phyloP scores from a whole-genome alignment of 1,284 basidiomycete species.

The Tylopilus orsonianus region DNA sequence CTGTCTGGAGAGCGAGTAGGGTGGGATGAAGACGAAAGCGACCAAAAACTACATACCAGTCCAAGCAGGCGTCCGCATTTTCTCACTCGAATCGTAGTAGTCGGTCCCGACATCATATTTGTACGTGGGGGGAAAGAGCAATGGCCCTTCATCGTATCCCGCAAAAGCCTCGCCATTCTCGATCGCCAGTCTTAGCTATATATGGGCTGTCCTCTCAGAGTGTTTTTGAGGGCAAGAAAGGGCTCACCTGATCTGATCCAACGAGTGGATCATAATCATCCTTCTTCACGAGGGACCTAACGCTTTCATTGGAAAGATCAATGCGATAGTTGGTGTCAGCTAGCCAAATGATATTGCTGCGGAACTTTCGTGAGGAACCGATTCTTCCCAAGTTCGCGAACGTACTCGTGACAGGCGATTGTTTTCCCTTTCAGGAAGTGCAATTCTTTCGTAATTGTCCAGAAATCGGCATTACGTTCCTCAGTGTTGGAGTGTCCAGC shows the following conservation, averaged over 20 bases:
- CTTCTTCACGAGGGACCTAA: slow-evolving; percentile 59
- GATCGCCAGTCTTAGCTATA: slow-evolving; percentile 71
- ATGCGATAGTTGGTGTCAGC: slow-evolving; percentile 97
- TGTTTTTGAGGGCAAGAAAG: not conserved
- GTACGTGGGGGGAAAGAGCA: slow-evolving; percentile 89
- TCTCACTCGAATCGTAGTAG: slow-evolving; percentile 93
- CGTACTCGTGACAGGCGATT: slow-evolving; percentile 88
- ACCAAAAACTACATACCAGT: slow-evolving; percentile 61
- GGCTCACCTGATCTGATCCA: slow-evolving; percentile 80
- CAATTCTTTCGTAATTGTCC: slow-evolving; percentile 81
- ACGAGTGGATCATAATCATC: slow-evolving; percentile 76
- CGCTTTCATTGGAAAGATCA: slow-evolving; percentile 80
- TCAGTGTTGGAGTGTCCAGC: slow-evolving; percentile 89
- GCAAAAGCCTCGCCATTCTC: slow-evolving; percentile 71
- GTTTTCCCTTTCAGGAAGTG: slow-evolving; percentile 89
- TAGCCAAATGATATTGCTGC: slow-evolving; percentile 87
- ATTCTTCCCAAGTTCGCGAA: slow-evolving; percentile 1
- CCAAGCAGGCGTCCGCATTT: slow-evolving; percentile 96
- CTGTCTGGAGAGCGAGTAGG: slow-evolving; percentile 58
- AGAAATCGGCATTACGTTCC: slow-evolving; percentile 92
- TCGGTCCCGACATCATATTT: slow-evolving; percentile 84
- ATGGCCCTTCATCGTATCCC: slow-evolving; percentile 86
- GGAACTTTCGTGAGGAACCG: slow-evolving; percentile 14
- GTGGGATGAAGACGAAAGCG: not conserved
- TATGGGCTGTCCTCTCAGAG: not conserved